Percentiles rank a stretch among this genome's conserved stretches.
phyloP scores from a whole-genome alignment of 371 early-diverging fungal genomes.

The Synchytrium microbalum region DNA sequence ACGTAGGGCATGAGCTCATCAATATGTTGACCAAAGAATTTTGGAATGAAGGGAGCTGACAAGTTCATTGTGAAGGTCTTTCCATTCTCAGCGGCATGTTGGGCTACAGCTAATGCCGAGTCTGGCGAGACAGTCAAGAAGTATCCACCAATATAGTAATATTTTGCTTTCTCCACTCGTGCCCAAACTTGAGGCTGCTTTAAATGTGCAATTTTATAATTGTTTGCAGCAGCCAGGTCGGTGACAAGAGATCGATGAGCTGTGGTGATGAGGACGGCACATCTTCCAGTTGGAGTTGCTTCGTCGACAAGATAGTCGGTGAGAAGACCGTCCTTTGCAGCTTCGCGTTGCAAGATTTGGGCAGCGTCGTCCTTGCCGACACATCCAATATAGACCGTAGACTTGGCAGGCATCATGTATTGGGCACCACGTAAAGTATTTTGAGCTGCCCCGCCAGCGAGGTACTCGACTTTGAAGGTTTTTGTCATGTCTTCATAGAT shows the following conservation, averaged over 20 bases:
- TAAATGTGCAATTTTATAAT: slow-evolving; percentile 68
- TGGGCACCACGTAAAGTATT: slow-evolving; percentile 76
- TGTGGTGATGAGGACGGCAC: slow-evolving; percentile 89
- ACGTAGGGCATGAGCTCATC: slow-evolving; percentile 72
- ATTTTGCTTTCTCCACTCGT: slow-evolving; percentile 76
- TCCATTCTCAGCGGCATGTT: slow-evolving; percentile 73
- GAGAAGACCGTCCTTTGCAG: slow-evolving; percentile 74
- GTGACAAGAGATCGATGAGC: slow-evolving; percentile 79
- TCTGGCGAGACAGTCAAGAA: slow-evolving; percentile 82
- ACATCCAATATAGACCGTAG: slow-evolving; percentile 84
- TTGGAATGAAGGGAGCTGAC: slow-evolving; percentile 90
- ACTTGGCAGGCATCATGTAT: slow-evolving; percentile 77
- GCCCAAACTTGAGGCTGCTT: slow-evolving; percentile 71
- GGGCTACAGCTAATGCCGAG: slow-evolving; percentile 71
- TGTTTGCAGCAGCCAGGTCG: slow-evolving; percentile 89
- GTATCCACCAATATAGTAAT: slow-evolving; percentile 88
- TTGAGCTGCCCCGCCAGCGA: slow-evolving; percentile 94
- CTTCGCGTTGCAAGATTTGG: slow-evolving; percentile 61
- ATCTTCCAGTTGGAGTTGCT: slow-evolving; percentile 79
- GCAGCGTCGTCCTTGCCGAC: slow-evolving; percentile 82
- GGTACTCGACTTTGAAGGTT: slow-evolving; percentile 64
- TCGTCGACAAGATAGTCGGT: slow-evolving; percentile 74
- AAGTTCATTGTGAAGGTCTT: slow-evolving; percentile 84
- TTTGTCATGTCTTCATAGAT: slow-evolving; percentile 73
- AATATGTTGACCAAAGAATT: slow-evolving; percentile 82